Evolutionary conservation across 2,329 filamentous ascomycete genomes (phyloP).

Genomic region (Talaromyces marneffei): DNA sequence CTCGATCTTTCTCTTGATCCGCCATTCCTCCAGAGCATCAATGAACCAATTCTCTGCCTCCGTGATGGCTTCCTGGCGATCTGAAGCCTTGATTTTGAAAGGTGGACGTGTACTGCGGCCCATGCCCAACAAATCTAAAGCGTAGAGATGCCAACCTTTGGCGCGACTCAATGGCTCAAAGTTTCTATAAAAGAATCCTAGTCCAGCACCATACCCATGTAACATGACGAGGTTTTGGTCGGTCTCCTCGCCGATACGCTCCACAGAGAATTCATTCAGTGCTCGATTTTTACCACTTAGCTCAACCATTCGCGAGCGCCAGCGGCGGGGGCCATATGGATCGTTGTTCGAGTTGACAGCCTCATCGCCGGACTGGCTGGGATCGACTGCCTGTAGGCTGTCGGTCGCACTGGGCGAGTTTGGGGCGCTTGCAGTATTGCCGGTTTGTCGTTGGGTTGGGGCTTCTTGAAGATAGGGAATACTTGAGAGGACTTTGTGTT

Average conservation of each 20-base stretch:
- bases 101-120: conserved; percentile 76
- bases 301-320: conserved; percentile 78
- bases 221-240: conserved; percentile 91
- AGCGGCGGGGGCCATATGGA: conserved; percentile 76
- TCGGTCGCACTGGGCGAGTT: conserved; percentile 23
- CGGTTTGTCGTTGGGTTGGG: conserved; percentile 62
- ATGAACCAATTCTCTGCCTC: conserved; percentile 96
- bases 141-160: conserved; percentile 81
- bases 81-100: conserved; percentile 80
- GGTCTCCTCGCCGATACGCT: conserved; percentile 69
- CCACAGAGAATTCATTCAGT: conserved; percentile 88
- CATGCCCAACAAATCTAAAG: conserved; percentile 93
- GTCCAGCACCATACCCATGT: conserved; percentile 90
- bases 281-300: conserved; percentile 80
- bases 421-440: conserved; percentile 31
- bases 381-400: conserved; percentile 32
- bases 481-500: conserved; percentile 79
- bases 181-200: conserved; percentile 98
- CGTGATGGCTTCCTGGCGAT: conserved; percentile 68
- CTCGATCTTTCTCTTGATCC: conserved; percentile 79
- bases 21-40: conserved; percentile 94
- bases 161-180: conserved; percentile 79
- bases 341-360: conserved; percentile 53
- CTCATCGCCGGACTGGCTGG: conserved; percentile 40
- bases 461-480: conserved; percentile 74